Percentiles rank a stretch among this genome's conserved stretches.
phyloP scores from a whole-genome alignment of 768 basidiomycete genomes.

The Rhizopogon roseolus region DNA sequence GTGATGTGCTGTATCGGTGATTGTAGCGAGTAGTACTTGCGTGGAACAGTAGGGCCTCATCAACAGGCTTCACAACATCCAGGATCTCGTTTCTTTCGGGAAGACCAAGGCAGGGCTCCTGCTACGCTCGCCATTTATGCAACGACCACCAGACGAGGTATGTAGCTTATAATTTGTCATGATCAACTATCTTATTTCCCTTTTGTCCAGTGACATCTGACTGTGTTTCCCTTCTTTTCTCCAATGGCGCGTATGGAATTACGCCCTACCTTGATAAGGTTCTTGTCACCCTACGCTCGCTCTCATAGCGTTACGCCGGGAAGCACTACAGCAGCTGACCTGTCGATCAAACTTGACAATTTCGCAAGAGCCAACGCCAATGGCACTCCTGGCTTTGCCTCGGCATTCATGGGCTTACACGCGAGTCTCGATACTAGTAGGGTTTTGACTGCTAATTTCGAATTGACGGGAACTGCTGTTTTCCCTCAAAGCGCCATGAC shows the following conservation, averaged over 20 bases:
- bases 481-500: conserved; percentile 32
- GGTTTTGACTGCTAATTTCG: conserved; percentile 36
- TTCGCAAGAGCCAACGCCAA: conserved; percentile 43
- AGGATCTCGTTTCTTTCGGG: conserved; percentile 28
- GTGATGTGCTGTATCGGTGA: conserved; percentile 11
- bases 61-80: conserved; percentile 24
- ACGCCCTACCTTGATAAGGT: conserved; percentile 48
- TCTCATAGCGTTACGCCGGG: conserved; percentile 27
- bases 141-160: conserved; percentile 39
- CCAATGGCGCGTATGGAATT: conserved; percentile 43
- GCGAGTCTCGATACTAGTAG: conserved; percentile 33
- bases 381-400: conserved; percentile 41
- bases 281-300: conserved; percentile 46
- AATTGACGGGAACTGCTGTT: conserved; percentile 35
- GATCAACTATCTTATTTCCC: neutral
- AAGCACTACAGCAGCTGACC: conserved; percentile 24
- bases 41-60: too few relatives aligned
- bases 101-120: too few relatives aligned
- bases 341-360: conserved; percentile 43
- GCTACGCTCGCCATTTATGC: conserved; percentile 44
- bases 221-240: conserved; percentile 51
- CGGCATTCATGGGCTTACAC: conserved; percentile 35
- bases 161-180: neutral
- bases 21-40: conserved; percentile 37
- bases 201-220: conserved; percentile 38